Percentiles rank a stretch among this genome's conserved stretches.
Conservation (phyloP, 2,329 filamentous ascomycete genomes). For the Fusarium nematophilum region DNA sequence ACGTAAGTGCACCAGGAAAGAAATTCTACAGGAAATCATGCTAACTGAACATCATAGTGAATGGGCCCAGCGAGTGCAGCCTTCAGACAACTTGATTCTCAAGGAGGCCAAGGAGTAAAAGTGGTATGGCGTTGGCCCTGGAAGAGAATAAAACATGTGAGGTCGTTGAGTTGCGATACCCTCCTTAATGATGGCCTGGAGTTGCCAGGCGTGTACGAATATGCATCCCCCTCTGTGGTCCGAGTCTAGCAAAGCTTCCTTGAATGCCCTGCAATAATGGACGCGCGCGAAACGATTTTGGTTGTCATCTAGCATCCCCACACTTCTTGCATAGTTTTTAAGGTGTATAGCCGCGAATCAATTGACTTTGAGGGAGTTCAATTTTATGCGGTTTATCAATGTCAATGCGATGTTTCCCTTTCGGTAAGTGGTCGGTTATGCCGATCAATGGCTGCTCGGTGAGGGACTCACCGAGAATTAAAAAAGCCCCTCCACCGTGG, state of each 20-base stretch:
- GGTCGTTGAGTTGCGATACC: conserved; percentile 45
- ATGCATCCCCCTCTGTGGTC: conserved; percentile 41
- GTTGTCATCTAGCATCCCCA: conserved; percentile 34
- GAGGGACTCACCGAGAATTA: conserved; percentile 12
- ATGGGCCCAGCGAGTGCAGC: conserved; percentile 74
- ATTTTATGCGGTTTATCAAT: neutral
- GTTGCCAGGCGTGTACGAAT: conserved; percentile 44
- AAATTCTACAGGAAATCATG: neutral
- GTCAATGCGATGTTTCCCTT: neutral
- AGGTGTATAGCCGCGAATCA: conserved; percentile 36
- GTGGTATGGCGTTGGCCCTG: conserved; percentile 18
- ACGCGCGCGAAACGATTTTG: conserved; percentile 27
- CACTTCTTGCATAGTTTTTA: conserved; percentile 36
- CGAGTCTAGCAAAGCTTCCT: conserved; percentile 35
- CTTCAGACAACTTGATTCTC: conserved; percentile 70
- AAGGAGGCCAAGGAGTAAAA: conserved; percentile 57
- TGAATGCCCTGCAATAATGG: conserved; percentile 19
- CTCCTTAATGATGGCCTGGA: conserved; percentile 45
- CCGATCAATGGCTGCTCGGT: conserved; percentile 26
- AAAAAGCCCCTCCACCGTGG: conserved; percentile 2
- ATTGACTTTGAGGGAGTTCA: conserved; percentile 36
- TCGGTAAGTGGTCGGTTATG: conserved; percentile 5
- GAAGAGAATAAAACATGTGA: conserved; percentile 31
- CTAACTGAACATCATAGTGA: conserved; percentile 59
- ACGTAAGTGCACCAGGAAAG: conserved; percentile 73